Percentiles rank a stretch among this genome's conserved stretches.
Evolutionary conservation across 225 moss, liverwort and hornwort species (phyloP).

Genomic region (Pleurozium schreberi): DNA sequence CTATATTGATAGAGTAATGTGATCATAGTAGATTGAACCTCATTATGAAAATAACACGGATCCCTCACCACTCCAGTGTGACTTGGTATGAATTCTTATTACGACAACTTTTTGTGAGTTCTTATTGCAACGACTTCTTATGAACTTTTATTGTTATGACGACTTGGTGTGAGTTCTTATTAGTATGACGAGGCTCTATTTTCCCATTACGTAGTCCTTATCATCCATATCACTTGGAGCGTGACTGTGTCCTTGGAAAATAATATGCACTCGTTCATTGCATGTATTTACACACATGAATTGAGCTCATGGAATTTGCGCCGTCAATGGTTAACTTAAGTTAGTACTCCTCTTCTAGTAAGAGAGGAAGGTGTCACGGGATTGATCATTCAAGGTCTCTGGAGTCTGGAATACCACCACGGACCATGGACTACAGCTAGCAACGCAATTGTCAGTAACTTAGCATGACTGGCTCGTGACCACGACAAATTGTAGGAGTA

Average conservation of each 20-base stretch:
- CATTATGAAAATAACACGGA: not conserved
- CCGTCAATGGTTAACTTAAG: not conserved
- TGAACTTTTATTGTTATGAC: no score
- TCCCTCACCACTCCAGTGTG: not conserved
- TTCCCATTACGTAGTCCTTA: not conserved
- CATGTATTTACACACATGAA: not conserved
- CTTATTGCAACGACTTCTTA: no score
- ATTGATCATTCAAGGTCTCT: not conserved
- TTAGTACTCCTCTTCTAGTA: not conserved
- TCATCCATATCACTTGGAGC: not conserved
- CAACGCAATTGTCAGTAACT: not conserved
- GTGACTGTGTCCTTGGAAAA: not conserved
- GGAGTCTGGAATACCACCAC: not conserved
- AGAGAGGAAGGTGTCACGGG: not conserved
- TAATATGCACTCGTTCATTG: no score
- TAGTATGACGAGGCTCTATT: not conserved
- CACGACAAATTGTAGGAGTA: not conserved
- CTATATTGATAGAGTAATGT: no score
- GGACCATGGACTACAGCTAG: not conserved
- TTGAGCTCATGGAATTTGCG: not conserved
- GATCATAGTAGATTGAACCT: not conserved
- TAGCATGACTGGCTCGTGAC: not conserved
- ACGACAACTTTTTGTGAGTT: no score
- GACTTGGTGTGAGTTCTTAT: no score
- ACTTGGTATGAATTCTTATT: not conserved